These are phyloP conservation scores for Skeletonema potamos DNA, from an alignment of 108 stramenopile genomes.

Conservation along the genomic window DNA sequence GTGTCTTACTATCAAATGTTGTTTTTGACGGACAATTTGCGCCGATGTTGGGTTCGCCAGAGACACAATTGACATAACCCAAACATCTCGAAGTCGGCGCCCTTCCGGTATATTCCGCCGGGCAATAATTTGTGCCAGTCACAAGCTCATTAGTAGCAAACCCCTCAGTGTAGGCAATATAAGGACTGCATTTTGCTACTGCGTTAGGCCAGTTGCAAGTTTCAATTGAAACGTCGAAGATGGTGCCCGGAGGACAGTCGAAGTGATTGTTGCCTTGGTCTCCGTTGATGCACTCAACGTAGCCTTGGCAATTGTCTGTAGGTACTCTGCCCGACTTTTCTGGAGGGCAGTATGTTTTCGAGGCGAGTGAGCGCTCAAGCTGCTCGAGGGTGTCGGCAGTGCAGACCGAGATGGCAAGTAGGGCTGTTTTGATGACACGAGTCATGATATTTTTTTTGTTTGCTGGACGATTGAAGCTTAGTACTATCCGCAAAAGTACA, in stretches of 20 bases:
- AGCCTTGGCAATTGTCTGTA: slow-evolving; percentile 12
- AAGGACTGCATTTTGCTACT: background rate
- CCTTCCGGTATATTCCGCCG: slow-evolving; percentile 16
- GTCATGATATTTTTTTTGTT: background rate
- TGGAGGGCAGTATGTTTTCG: slow-evolving; percentile 13
- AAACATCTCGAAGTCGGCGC: slow-evolving; percentile 3
- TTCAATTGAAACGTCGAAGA: slow-evolving; percentile 4
- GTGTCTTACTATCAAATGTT: slow-evolving; percentile 8
- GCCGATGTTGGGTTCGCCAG: background rate
- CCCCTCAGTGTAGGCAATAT: background rate
- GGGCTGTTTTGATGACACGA: background rate
- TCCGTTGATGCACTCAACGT: slow-evolving; percentile 26
- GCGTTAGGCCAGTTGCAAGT: slow-evolving; percentile 28
- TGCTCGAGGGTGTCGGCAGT: background rate
- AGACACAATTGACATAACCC: slow-evolving; percentile 13
- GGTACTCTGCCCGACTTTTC: slow-evolving; percentile 6
- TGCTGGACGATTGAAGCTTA: too few relatives aligned
- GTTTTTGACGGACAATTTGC: slow-evolving; percentile 1
- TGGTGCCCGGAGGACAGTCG: slow-evolving; percentile 11
- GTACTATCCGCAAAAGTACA: too few relatives aligned
- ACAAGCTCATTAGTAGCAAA: background rate
- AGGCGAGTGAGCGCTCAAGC: background rate
- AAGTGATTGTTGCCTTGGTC: background rate
- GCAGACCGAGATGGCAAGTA: background rate
- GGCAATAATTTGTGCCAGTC: slow-evolving; percentile 9